Conservation (phyloP, 371 early-diverging fungal genomes). For the Saksenaea oblongispora region DNA sequence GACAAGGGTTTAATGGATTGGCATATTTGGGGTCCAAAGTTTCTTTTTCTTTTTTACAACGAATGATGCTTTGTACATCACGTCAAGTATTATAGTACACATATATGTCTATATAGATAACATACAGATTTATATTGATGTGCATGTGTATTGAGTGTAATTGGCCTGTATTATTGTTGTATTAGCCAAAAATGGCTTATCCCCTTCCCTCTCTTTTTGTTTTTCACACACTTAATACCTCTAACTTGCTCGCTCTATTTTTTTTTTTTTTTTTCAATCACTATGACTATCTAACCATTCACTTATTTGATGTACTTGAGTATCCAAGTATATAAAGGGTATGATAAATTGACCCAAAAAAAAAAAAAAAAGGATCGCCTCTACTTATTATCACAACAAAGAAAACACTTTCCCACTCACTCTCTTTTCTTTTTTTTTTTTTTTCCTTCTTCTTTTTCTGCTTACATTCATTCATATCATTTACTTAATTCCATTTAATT, state of each 20-base stretch:
- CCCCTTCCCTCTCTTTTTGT: not conserved
- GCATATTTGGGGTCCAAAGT: conserved; percentile 5
- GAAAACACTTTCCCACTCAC: not conserved
- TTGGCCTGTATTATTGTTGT: not conserved
- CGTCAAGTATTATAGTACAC: conserved; percentile 5
- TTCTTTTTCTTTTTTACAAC: conserved; percentile 1
- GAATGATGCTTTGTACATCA: not conserved
- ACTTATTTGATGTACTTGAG: not conserved
- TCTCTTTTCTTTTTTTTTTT: not conserved
- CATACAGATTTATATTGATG: conserved; percentile 5
- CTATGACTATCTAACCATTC: not conserved
- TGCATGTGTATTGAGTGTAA: conserved; percentile 2
- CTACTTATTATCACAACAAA: not conserved
- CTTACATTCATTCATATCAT: not conserved
- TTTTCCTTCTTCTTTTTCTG: not conserved
- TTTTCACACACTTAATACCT: not conserved
- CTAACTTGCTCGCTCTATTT: not conserved
- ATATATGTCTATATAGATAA: conserved; percentile 4
- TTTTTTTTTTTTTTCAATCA: conserved; percentile 4
- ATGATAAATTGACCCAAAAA: not conserved
- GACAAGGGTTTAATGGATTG: conserved; percentile 2
- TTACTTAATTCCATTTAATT: not conserved
- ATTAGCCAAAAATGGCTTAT: not conserved
- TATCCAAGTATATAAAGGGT: conserved; percentile 2
- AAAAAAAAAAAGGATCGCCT: not conserved